Evolutionary conservation across 371 early-diverging fungal genomes (phyloP), one percentile per base, ranked within the genome.

Genomic region (Capniomyces stellatus): DNA sequence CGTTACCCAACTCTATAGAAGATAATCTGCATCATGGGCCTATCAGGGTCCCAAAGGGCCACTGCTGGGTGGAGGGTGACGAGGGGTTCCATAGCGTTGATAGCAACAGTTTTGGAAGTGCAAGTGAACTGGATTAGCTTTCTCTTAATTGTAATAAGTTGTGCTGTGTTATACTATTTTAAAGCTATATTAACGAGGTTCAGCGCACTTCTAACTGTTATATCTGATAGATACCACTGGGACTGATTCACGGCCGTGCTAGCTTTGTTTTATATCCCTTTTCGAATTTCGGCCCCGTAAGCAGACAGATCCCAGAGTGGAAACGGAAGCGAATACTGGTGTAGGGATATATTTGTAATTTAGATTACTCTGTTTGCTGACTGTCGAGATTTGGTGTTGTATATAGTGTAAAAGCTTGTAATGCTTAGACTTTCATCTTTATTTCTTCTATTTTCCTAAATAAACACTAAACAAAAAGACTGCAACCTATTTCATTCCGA

Each of bases 31-130:
- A 53, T 44, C 35, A 52, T 60, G 8, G 29, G 55, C 12, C 65
- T 52, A 75, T 88, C 0, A 62, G 72, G 51, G 70, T 92, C 8
- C 93, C 93, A 25, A 70, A 67, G 62, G 93, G 93, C 1, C 84
- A 89, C 62, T 84, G 84, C 60, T 92, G 93, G 93, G 74, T 91
- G 43, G 93, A 92, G 69, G 83, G 86, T 22, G 93, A 92, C 60
- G 91, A 89, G 61, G 71, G 76, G 30, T 85, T 82, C 60, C 83
- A 83, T 63, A 87, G 87, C 52, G 73, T 70, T 53, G 93, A 92
- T 57, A 86, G 87, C 60, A 89, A 87, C 64, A 58, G 71, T 2
- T 90, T 83, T 70, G 93, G 93, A 51, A 84, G 90, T 0, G 80
- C 81, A 75, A 74, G 62, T n/a, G n/a, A n/a, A n/a, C n/a, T n/a